phyloP scores from a whole-genome alignment of 2,329 filamentous ascomycete species.

The Diaporthe sp. region DNA sequence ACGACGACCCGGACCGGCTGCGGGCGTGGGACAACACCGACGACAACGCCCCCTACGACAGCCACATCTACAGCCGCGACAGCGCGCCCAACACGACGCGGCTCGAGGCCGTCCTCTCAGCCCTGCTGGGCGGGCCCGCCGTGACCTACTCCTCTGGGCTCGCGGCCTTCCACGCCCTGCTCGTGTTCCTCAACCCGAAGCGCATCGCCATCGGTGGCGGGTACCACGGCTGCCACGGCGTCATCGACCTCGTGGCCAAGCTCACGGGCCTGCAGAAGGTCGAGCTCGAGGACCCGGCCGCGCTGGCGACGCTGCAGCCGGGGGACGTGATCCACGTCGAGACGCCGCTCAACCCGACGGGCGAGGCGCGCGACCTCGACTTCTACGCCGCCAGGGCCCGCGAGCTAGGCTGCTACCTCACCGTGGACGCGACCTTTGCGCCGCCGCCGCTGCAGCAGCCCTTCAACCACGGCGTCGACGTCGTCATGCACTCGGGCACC shows the following conservation, averaged over 20 bases:
- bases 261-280: slow-evolving; percentile 83
- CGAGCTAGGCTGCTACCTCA: slow-evolving; percentile 79
- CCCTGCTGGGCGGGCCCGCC: slow-evolving; percentile 77
- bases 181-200: slow-evolving; percentile 87
- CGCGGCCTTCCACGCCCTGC: slow-evolving; percentile 87
- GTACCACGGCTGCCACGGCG: slow-evolving; percentile 95
- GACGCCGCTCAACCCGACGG: slow-evolving; percentile 93
- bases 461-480: slow-evolving; percentile 83
- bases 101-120: slow-evolving; percentile 84
- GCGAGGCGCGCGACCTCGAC: slow-evolving; percentile 81
- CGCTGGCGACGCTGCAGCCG: slow-evolving; percentile 72
- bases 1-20: slow-evolving; percentile 77
- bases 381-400: slow-evolving; percentile 81
- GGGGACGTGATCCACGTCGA: slow-evolving; percentile 94
- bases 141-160: slow-evolving; percentile 89
- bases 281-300: slow-evolving; percentile 67
- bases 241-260: slow-evolving; percentile 80
- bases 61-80: slow-evolving; percentile 87
- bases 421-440: slow-evolving; percentile 92
- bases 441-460: slow-evolving; percentile 92
- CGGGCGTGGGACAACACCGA: slow-evolving; percentile 64
- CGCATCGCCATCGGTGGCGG: slow-evolving; percentile 85
- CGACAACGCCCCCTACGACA: slow-evolving; percentile 66
- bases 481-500: slow-evolving; percentile 92
- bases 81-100: slow-evolving; percentile 85